Conservation (phyloP, 2,329 filamentous ascomycete species). For the Penicillium sp. region DNA sequence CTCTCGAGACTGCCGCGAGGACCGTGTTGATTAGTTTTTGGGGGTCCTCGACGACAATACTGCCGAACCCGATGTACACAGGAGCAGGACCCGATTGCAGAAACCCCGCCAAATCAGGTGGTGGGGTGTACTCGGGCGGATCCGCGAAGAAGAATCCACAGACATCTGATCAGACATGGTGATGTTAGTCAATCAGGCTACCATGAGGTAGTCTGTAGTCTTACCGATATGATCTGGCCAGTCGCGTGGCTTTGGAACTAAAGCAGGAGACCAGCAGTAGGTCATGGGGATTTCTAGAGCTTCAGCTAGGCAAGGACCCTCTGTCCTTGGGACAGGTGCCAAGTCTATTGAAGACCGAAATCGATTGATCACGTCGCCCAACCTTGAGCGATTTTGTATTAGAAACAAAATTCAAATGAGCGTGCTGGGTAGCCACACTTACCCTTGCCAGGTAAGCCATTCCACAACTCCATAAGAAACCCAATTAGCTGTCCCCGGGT, state of each 20-base stretch:
- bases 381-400: slow-evolving; percentile 26
- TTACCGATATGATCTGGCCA: slow-evolving; percentile 47
- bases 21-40: slow-evolving; percentile 53
- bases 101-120: slow-evolving; percentile 50
- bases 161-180: slow-evolving; percentile 36
- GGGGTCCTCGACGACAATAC: slow-evolving; percentile 61
- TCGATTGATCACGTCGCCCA: slow-evolving; percentile 56
- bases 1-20: slow-evolving; percentile 54
- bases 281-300: slow-evolving; percentile 51
- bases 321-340: slow-evolving; percentile 44
- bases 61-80: slow-evolving; percentile 64
- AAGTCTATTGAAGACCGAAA: slow-evolving; percentile 51
- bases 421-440: slow-evolving; percentile 4
- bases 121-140: slow-evolving; percentile 47
- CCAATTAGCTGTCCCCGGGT: slow-evolving; percentile 48
- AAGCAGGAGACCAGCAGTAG: slow-evolving; percentile 54
- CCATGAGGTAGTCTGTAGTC: slow-evolving; percentile 6
- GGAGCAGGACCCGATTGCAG: slow-evolving; percentile 56
- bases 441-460: slow-evolving; percentile 59
- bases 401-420: neutral
- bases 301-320: slow-evolving; percentile 46
- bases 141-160: slow-evolving; percentile 57
- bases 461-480: slow-evolving; percentile 57
- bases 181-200: neutral
- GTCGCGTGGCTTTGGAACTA: slow-evolving; percentile 51